phyloP scores from a whole-genome alignment of 441 rosid genomes.

The Macaranga tanarius region DNA sequence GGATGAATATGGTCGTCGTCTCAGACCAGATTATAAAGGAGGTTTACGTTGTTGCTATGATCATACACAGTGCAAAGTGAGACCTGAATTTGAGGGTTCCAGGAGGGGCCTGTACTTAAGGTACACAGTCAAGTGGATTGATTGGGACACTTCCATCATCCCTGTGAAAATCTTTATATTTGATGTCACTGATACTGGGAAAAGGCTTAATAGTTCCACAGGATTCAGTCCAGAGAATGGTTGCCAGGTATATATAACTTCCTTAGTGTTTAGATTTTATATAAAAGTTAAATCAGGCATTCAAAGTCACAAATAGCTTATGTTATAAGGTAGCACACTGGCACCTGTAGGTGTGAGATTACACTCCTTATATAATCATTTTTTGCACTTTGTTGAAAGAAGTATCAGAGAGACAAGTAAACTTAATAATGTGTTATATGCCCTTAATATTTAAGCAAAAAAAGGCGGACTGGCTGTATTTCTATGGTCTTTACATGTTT shows the following conservation, averaged over 20 bases:
- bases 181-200: slow-evolving; percentile 74
- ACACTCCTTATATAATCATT: neutral
- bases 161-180: slow-evolving; percentile 68
- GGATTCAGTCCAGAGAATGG: slow-evolving; percentile 38
- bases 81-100: slow-evolving; percentile 45
- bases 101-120: slow-evolving; percentile 53
- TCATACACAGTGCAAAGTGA: slow-evolving; percentile 56
- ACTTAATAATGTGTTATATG: neutral
- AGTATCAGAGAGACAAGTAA: neutral
- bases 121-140: slow-evolving; percentile 70
- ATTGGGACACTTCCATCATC: slow-evolving; percentile 55
- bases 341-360: neutral
- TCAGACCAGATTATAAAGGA: slow-evolving; percentile 59
- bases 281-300: neutral
- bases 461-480: neutral
- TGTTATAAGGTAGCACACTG: neutral
- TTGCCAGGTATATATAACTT: slow-evolving; percentile 50
- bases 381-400: neutral
- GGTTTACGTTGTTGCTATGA: slow-evolving; percentile 73
- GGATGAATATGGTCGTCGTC: slow-evolving; percentile 45
- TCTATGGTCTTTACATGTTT: neutral
- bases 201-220: slow-evolving; percentile 33
- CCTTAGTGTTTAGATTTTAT: neutral
- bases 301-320: no score
- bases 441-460: neutral